These are phyloP conservation scores for Xylariaceae sp. DNA, from an alignment of 2,329 filamentous ascomycete species.

Conservation along the genomic window DNA sequence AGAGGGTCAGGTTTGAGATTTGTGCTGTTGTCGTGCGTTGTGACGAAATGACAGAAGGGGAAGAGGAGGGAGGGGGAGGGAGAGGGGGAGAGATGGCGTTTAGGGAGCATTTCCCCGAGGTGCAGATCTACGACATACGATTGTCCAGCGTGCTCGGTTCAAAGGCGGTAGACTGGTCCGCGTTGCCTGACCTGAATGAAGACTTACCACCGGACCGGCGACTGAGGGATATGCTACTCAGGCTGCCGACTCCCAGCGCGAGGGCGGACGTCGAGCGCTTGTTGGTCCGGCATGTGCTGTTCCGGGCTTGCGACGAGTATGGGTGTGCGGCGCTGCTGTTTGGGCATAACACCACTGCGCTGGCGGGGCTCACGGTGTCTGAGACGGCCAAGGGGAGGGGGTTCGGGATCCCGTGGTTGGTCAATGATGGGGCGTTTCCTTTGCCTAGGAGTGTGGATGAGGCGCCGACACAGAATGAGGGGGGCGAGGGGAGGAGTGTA, in stretches of 20 bases:
- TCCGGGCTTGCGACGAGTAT: conserved; percentile 56
- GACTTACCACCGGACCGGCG: conserved; percentile 12
- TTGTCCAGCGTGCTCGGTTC: conserved; percentile 43
- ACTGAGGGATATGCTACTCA: conserved; percentile 53
- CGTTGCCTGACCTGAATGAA: conserved; percentile 32
- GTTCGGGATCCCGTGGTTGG: conserved; percentile 74
- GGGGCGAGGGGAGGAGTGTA: conserved; percentile 26
- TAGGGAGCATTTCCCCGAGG: neutral
- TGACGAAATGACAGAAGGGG: neutral
- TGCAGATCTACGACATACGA: conserved; percentile 19
- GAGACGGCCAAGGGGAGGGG: conserved; percentile 91
- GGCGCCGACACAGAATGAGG: neutral
- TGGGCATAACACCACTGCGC: conserved; percentile 79
- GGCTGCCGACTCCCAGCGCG: conserved; percentile 70
- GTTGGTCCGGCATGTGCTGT: conserved; percentile 67
- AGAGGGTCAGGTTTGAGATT: conserved; percentile 57
- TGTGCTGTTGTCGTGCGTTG: neutral
- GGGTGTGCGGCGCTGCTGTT: conserved; percentile 70
- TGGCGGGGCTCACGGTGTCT: conserved; percentile 80
- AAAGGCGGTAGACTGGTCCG: conserved; percentile 49
- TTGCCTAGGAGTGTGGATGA: conserved; percentile 12
- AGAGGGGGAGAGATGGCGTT: neutral
- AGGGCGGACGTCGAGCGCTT: conserved; percentile 68
- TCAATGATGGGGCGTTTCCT: conserved; percentile 64
- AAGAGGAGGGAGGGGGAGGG: conserved; percentile 9